phyloP scores from a whole-genome alignment of 1,284 basidiomycete genomes.

The Boletus nobilissimus region DNA sequence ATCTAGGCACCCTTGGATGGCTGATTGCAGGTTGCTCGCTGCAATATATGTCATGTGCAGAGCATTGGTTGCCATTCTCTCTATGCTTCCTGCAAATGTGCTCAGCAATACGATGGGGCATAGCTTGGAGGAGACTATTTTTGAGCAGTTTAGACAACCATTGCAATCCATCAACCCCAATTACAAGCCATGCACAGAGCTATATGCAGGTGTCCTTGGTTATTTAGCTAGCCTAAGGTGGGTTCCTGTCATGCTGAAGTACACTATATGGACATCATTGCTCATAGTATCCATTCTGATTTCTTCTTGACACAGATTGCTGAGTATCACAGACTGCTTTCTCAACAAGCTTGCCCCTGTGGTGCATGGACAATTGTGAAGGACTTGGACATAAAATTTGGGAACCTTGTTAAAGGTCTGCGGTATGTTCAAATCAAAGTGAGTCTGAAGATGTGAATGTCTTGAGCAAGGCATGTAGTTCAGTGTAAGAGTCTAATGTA shows the following conservation, averaged over 20 bases:
- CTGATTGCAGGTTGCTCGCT: conserved; percentile 82
- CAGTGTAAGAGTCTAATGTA: not conserved
- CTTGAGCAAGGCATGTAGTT: not conserved
- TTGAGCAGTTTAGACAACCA: conserved; percentile 84
- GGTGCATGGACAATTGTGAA: conserved; percentile 77
- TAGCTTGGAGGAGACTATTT: conserved; percentile 85
- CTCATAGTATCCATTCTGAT: not conserved
- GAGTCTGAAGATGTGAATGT: conserved; percentile 28
- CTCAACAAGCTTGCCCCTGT: conserved; percentile 82
- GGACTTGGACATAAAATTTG: conserved; percentile 82
- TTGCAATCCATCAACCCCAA: conserved; percentile 73
- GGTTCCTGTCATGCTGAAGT: not conserved
- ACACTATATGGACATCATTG: not conserved
- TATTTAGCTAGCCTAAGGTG: conserved; percentile 83
- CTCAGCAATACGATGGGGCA: conserved; percentile 82
- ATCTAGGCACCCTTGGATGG: conserved; percentile 53
- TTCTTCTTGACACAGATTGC: conserved; percentile 63
- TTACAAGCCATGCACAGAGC: conserved; percentile 80
- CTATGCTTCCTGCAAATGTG: conserved; percentile 77
- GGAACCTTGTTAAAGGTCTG: conserved; percentile 84
- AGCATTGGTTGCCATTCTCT: conserved; percentile 81
- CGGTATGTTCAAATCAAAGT: conserved; percentile 86
- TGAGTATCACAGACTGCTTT: conserved; percentile 89
- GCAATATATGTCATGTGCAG: conserved; percentile 91
- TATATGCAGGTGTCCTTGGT: conserved; percentile 86